Base-by-base conservation (phyloP, 1,139 yeast genomes). In the Saccharomyces hybrid region DNA sequence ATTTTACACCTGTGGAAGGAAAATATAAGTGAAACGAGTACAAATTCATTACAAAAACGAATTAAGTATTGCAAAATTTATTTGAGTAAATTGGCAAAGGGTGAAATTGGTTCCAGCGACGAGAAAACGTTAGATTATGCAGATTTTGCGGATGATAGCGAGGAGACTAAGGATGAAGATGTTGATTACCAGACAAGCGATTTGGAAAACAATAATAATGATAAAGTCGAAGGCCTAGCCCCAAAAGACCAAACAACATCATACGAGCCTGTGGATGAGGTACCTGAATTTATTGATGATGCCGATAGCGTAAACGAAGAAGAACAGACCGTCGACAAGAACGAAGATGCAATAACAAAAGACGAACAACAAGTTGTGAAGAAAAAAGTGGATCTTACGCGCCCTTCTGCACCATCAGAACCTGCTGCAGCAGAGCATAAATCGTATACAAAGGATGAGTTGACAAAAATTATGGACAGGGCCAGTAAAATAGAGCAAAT, bases 401-500 rank as follows among this genome's bases (percentile, higher is more conserved):
- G 34, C 7, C 20, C 28, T 31, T 46, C 50, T 16, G 28, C 31
- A 14, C 29, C 47, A 7, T n/a, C 48, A 28, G 51, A 48, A 9
- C 52, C 51, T 14, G 28, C 53, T 3, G 50, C 47, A 16, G 53
- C 54, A 27, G 34, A 14, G 5, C 9, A 32, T 23, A 41, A 53
- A 27, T 49, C 53, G 8, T 57, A 59, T 26, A 32, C 56, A 8
- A 56, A 56, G 26, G 44, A 55, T 11, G 61, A 61, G 25, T 51
- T 66, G 6, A 46, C 55, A 16, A 50, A 54, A 1, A 65, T 68
- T 57, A 63, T 68, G 67, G 64, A 66, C 44, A 57, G 60, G 20
- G 58, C 67, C 2, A 56, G 51, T 9, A 58, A 60, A 46, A 62
- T 69, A 14, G 66, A 64, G n/a, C 74, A 77, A 60, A 87, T 90